Conservation (phyloP, 2,329 filamentous ascomycete genomes). For the Colletotrichum lupini region DNA sequence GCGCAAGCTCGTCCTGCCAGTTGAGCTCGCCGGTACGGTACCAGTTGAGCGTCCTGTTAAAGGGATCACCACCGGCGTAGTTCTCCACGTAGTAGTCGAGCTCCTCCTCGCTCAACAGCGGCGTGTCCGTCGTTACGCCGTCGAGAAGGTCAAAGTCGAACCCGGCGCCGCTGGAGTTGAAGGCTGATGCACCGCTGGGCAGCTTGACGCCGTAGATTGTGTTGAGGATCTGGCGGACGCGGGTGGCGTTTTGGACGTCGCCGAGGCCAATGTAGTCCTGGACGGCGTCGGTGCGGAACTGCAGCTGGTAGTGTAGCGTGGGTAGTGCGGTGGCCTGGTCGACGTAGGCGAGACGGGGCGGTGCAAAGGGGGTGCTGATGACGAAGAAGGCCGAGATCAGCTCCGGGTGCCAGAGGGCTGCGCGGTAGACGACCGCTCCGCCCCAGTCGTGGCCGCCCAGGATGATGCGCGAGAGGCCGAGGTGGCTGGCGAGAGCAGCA, state of each 20-base stretch:
- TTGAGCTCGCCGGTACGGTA: conserved; percentile 82
- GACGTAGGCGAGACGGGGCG: conserved; percentile 62
- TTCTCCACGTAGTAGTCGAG: conserved; percentile 81
- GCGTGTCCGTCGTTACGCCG: conserved; percentile 59
- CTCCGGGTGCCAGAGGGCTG: conserved; percentile 75
- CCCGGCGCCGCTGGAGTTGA: conserved; percentile 66
- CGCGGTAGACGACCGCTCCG: conserved; percentile 75
- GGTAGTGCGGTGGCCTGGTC: conserved; percentile 69
- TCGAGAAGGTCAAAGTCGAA: conserved; percentile 68
- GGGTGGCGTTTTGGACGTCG: conserved; percentile 63
- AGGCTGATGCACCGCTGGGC: conserved; percentile 61
- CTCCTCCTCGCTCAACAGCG: conserved; percentile 74
- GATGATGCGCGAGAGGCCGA: conserved; percentile 64
- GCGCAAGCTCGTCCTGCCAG: conserved; percentile 75
- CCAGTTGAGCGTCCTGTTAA: conserved; percentile 88
- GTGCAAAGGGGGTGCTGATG: conserved; percentile 76
- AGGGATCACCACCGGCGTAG: conserved; percentile 72
- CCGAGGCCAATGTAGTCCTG: conserved; percentile 24
- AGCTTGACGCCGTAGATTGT: conserved; percentile 74
- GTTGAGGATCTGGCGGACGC: conserved; percentile 73
- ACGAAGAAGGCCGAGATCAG: conserved; percentile 77
- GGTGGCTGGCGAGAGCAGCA: conserved; percentile 70
- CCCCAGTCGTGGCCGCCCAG: conserved; percentile 90
- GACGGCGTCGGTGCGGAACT: conserved; percentile 72
- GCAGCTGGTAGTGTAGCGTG: conserved; percentile 81